Base-by-base conservation (phyloP, 257 asterid genomes). In the Petunia secreta region DNA sequence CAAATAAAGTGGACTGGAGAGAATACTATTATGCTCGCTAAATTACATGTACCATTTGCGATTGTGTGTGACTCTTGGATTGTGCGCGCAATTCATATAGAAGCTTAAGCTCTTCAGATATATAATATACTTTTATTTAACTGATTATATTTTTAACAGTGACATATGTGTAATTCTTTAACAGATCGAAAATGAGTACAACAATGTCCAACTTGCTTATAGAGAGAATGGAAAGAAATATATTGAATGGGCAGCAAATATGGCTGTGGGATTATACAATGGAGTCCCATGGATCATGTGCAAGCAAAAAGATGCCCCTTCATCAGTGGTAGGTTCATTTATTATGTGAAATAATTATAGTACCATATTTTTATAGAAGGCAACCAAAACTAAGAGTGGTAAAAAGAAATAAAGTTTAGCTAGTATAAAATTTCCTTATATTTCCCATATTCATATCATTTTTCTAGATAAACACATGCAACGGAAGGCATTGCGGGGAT, bases 231-330 rank as follows among this genome's bases (percentile, higher is more conserved):
- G 99, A 1, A 50, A 37, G 57, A 84, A 93, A 7, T 95, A 95
- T 37, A 85, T 95, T 1, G 84, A 83, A 34, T 95, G 99, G 99
- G 97, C 99, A 11, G 98, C 97, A 50, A 92, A 90, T 40, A 63
- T 90, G 97, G 99, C 97, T 43, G 87, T 83, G 5, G 66, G 59
- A 6, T 88, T 90, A 34, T 88, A 93, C 75, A 52, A 50, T 7
- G 87, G 90, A 39, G 60, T 95, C 6, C 99, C 99, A 2, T 95
- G 99, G 99, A 60, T 93, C 58, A 95, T 95, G 99, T 95, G 99
- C 90, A 93, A 95, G 88, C 99, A 95, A 83, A 90, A 87, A 81
- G 90, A 90, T 68, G 98, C 97, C 68, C 99, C 99, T 55, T 65
- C 63, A 0, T 46, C 87, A 2, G 91, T 95, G 4, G 98, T 93